These are phyloP conservation scores for Globisporangium recalcitrans DNA, from an alignment of 352 stramenopile species.

Conservation along the genomic window DNA sequence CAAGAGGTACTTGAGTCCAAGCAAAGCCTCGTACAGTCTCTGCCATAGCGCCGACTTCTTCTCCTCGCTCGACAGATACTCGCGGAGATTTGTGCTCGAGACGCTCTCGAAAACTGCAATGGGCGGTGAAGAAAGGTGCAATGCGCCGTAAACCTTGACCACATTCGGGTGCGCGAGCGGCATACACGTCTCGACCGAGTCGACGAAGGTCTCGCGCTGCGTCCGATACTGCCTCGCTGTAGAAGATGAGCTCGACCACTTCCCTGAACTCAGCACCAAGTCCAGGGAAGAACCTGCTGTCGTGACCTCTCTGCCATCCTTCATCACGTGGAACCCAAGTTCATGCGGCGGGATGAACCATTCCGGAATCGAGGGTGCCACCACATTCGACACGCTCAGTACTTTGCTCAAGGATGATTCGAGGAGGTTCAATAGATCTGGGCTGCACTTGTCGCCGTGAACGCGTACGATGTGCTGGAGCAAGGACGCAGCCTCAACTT, in stretches of 20 bases:
- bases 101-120: constrained; percentile 1
- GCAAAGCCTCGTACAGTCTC: constrained; percentile 7
- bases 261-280: neutral
- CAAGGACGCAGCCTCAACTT: neutral
- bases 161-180: constrained; percentile 23
- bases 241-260: neutral
- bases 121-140: constrained; percentile 2
- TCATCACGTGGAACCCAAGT: constrained; percentile 21
- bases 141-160: constrained; percentile 16
- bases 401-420: neutral
- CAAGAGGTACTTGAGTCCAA: constrained; percentile 32
- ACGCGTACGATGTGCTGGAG: neutral
- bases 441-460: neutral
- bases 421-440: neutral
- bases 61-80: neutral
- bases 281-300: too few relatives aligned
- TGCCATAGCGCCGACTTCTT: neutral
- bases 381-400: too few relatives aligned
- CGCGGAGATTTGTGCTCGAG: constrained; percentile 1
- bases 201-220: neutral
- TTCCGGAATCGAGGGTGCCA: neutral
- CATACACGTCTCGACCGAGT: constrained; percentile 12
- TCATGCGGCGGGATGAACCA: constrained; percentile 79
- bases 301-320: neutral
- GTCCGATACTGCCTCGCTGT: neutral